phyloP scores from a whole-genome alignment of 2,329 filamentous ascomycete species.

The Furcasterigmium sp. region DNA sequence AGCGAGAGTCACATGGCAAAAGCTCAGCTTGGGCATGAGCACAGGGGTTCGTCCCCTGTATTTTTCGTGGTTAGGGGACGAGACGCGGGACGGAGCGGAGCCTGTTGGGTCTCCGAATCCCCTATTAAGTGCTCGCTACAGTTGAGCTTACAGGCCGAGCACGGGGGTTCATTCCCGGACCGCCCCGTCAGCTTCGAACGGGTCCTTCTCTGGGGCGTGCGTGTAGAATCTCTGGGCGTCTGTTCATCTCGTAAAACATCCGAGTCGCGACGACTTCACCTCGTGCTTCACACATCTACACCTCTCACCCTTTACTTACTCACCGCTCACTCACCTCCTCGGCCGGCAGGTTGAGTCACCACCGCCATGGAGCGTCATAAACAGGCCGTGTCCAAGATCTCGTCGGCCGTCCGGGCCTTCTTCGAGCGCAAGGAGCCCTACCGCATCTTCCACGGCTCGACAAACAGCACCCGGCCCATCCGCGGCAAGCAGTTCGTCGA shows the following conservation, averaged over 20 bases:
- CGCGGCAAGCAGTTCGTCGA: slow-evolving; percentile 47
- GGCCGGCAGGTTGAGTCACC: slow-evolving; percentile 1
- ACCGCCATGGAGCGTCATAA: slow-evolving; percentile 45
- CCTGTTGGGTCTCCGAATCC: no score
- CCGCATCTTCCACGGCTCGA: slow-evolving; percentile 72
- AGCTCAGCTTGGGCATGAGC: no score
- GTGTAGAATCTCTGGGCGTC: no score
- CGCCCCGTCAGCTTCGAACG: not conserved
- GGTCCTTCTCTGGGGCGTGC: no score
- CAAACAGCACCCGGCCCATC: slow-evolving; percentile 65
- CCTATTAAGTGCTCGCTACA: no score
- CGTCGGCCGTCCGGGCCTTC: slow-evolving; percentile 40
- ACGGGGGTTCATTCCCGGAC: not conserved
- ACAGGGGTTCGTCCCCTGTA: no score
- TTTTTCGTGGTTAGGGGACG: no score
- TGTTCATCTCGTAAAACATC: not conserved
- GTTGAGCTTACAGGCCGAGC: no score
- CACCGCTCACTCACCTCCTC: not conserved
- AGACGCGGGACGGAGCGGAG: no score
- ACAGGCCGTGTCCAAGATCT: slow-evolving; percentile 40
- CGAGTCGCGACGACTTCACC: not conserved
- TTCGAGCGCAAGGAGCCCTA: slow-evolving; percentile 52
- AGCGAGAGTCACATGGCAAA: no score
- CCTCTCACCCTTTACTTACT: not conserved
- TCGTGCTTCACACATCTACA: no score